Percentiles rank a stretch among this genome's conserved stretches.
Evolutionary conservation across 108 stramenopile species (phyloP).

Genomic region (Parmales sp.): DNA sequence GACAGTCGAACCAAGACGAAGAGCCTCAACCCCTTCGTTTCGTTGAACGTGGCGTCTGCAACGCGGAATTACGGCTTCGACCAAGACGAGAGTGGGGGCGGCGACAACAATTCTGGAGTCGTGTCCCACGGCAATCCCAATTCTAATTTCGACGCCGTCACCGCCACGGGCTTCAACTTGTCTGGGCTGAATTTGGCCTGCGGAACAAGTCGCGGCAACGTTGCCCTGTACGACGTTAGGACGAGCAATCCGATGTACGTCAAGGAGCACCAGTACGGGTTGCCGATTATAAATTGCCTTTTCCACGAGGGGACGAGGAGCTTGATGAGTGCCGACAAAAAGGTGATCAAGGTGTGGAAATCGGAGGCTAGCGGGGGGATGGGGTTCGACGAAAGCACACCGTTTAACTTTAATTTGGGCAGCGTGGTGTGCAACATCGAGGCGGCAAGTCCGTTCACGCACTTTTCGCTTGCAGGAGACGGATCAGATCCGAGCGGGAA

Average conservation of each 20-base stretch:
- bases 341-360: slow-evolving; percentile 90
- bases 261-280: slow-evolving; percentile 92
- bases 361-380: slow-evolving; percentile 36
- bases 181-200: slow-evolving; percentile 80
- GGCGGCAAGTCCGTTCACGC: slow-evolving; percentile 74
- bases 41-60: slow-evolving; percentile 62
- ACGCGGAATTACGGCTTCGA: slow-evolving; percentile 60
- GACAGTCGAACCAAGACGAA: slow-evolving; percentile 61
- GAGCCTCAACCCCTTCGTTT: slow-evolving; percentile 44
- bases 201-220: slow-evolving; percentile 80
- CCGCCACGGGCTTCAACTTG: slow-evolving; percentile 68
- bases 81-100: slow-evolving; percentile 31
- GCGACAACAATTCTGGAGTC: background rate
- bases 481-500: slow-evolving; percentile 49
- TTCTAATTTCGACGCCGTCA: slow-evolving; percentile 51
- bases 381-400: background rate
- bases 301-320: slow-evolving; percentile 68
- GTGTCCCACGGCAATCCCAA: background rate
- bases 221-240: slow-evolving; percentile 87
- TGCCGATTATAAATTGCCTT: slow-evolving; percentile 81
- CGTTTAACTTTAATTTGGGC: slow-evolving; percentile 33
- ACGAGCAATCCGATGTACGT: slow-evolving; percentile 70
- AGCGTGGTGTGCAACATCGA: slow-evolving; percentile 84
- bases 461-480: slow-evolving; percentile 48
- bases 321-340: slow-evolving; percentile 76